phyloP scores from a whole-genome alignment of 306 rosid genomes.

The Arachis hypogaea region DNA sequence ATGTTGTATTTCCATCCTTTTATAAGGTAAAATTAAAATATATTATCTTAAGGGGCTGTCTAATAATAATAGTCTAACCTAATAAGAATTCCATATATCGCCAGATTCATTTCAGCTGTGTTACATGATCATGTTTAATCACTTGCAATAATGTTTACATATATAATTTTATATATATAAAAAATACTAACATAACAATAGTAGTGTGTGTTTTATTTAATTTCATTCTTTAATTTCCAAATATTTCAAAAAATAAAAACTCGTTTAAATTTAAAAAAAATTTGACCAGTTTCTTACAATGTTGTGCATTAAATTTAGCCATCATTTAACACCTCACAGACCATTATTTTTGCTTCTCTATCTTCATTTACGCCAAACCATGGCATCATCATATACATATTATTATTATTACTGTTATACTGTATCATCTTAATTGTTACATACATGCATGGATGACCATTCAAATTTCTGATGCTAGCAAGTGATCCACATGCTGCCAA shows the following conservation, averaged over 20 bases:
- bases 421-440: no score
- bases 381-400: background rate
- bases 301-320: background rate
- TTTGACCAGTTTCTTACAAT: background rate
- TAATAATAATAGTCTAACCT: no score
- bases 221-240: background rate
- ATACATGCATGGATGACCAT: background rate
- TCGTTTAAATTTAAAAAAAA: background rate
- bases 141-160: no score
- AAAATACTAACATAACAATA: no score
- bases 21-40: no score
- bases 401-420: no score
- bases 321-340: background rate
- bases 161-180: no score
- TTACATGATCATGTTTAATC: no score
- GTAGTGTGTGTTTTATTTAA: background rate
- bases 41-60: no score
- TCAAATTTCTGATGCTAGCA: background rate
- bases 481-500: constrained; percentile 13
- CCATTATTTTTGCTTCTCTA: background rate
- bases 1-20: no score
- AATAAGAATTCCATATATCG: no score
- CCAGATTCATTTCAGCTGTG: no score
- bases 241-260: background rate
- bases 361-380: background rate